These are phyloP conservation scores for Verbascum thapsus DNA, from an alignment of 257 asterid genomes.

Conservation along the genomic window DNA sequence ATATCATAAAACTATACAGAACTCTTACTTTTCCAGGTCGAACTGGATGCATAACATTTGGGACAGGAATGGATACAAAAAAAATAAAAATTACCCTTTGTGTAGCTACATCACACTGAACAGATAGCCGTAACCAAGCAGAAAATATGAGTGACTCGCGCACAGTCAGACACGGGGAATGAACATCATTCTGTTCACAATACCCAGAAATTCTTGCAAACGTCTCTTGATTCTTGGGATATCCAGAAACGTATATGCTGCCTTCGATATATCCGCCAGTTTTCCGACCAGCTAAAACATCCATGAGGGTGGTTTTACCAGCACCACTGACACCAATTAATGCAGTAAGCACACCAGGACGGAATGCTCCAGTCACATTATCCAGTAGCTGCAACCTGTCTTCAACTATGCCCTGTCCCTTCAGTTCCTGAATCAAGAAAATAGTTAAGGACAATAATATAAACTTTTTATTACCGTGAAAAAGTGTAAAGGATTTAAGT, in stretches of 20 bases:
- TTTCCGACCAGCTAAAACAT: conserved; percentile 92
- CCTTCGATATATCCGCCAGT: conserved; percentile 89
- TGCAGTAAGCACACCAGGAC: conserved; percentile 90
- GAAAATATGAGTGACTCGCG: conserved; percentile 80
- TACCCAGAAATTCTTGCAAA: conserved; percentile 92
- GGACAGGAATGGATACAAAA: background rate
- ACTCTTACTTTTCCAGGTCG: too few species aligned
- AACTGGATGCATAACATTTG: too few species aligned
- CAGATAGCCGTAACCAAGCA: conserved; percentile 81
- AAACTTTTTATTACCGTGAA: background rate
- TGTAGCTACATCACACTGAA: conserved; percentile 60
- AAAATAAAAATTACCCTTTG: conserved; percentile 53
- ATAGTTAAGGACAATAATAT: conserved; percentile 12
- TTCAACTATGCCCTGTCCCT: conserved; percentile 64
- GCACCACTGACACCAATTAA: conserved; percentile 95
- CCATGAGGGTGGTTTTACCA: conserved; percentile 97
- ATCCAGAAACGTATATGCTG: conserved; percentile 66
- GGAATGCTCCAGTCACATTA: conserved; percentile 76
- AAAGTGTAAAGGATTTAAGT: background rate
- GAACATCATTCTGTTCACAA: conserved; percentile 89
- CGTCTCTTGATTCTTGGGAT: conserved; percentile 82
- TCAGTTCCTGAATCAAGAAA: conserved; percentile 61
- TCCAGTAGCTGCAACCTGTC: conserved; percentile 68
- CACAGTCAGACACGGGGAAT: conserved; percentile 87
- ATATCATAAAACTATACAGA: too few species aligned